Conservation (phyloP, 2,329 filamentous ascomycete genomes). For the Pyrenochaeta sp. region DNA sequence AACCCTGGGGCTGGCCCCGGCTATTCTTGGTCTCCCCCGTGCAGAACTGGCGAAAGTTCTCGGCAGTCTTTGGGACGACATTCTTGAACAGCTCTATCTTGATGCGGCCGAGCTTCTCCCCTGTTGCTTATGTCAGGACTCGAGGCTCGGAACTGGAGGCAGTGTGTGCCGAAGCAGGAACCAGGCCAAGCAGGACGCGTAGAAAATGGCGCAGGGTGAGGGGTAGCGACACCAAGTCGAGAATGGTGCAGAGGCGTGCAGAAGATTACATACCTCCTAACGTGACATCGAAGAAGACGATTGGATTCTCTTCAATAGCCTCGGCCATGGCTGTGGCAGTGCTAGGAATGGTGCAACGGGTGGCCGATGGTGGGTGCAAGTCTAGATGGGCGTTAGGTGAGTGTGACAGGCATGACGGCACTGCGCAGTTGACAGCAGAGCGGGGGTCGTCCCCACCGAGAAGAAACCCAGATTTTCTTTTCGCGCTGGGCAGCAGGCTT, state of each 20-base stretch:
- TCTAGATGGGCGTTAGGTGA: slow-evolving; percentile 34
- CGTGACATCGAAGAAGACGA: slow-evolving; percentile 80
- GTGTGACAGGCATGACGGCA: slow-evolving; percentile 9
- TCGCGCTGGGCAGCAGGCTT: not conserved
- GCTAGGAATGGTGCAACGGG: slow-evolving; percentile 16
- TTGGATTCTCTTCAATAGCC: slow-evolving; percentile 52
- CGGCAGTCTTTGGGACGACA: slow-evolving; percentile 84
- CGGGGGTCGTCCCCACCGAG: slow-evolving; percentile 13
- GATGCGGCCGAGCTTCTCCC: slow-evolving; percentile 48
- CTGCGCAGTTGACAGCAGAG: slow-evolving; percentile 4
- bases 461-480: not conserved
- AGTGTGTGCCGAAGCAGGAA: slow-evolving; percentile 11
- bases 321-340: slow-evolving; percentile 48
- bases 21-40: slow-evolving; percentile 88
- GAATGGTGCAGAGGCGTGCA: slow-evolving; percentile 39
- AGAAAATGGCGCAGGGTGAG: slow-evolving; percentile 21
- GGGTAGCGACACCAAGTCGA: slow-evolving; percentile 4
- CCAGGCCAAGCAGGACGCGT: slow-evolving; percentile 13
- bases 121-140: slow-evolving; percentile 37
- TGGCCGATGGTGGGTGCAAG: not conserved
- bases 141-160: slow-evolving; percentile 1
- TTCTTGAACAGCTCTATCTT: slow-evolving; percentile 78
- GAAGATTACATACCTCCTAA: slow-evolving; percentile 69
- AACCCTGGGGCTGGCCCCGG: slow-evolving; percentile 82
- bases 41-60: slow-evolving; percentile 97